Conservation (phyloP, 305 asterid species). For the Ruellia speciosa region DNA sequence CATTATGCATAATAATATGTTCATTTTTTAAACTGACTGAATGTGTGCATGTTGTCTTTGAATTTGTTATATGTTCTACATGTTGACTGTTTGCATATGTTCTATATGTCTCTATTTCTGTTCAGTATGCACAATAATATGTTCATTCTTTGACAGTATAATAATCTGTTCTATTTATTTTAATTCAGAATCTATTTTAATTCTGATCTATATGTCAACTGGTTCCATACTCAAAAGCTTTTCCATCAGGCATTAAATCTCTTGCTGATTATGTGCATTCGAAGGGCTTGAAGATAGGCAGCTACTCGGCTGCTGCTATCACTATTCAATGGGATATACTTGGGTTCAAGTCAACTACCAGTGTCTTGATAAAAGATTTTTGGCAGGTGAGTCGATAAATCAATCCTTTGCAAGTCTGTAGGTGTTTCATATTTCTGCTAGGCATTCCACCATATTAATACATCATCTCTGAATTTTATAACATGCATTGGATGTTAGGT, state of each 20-base stretch:
- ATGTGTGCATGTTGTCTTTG: no score
- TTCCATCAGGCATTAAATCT: conserved; percentile 70
- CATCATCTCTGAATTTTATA: no score
- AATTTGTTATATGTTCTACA: no score
- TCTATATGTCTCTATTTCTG: no score
- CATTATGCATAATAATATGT: conserved; percentile 10
- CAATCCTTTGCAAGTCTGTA: background rate
- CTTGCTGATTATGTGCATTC: conserved; percentile 66
- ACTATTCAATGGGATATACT: conserved; percentile 54
- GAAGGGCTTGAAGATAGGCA: conserved; percentile 66
- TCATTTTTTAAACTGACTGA: conserved; percentile 2
- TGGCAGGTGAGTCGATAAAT: conserved; percentile 54
- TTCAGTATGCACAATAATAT: no score
- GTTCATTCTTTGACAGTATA: no score
- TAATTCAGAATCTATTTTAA: no score
- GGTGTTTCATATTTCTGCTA: no score
- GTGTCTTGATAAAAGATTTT: conserved; percentile 69
- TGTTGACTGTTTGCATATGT: no score
- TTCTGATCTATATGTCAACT: conserved; percentile 36
- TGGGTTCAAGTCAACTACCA: conserved; percentile 63
- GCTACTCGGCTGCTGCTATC: conserved; percentile 53
- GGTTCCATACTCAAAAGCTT: conserved; percentile 47
- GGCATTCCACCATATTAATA: no score
- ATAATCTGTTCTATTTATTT: no score
- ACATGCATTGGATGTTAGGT: no score